A percentile compares a stretch with the other conserved stretches of the same genome.
These are phyloP conservation scores for Microstroma glucosiphilum DNA, from an alignment of 1,284 basidiomycete species.

Conservation along the genomic window DNA sequence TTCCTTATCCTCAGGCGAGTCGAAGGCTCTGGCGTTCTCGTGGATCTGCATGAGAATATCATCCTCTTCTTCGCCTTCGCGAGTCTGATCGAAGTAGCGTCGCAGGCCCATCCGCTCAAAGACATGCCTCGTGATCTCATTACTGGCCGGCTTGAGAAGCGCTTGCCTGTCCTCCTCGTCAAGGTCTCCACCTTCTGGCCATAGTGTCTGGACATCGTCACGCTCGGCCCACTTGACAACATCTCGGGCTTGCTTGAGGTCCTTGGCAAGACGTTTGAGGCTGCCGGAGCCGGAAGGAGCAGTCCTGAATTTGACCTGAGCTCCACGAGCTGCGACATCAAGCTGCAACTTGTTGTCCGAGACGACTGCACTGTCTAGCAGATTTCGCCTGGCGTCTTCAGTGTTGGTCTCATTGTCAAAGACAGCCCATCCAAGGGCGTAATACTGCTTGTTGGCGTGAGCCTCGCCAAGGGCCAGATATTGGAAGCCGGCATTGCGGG, in stretches of 20 bases:
- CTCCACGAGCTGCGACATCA: conserved; percentile 31
- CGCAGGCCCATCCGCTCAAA: conserved; percentile 4
- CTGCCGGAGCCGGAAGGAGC: conserved; percentile 37
- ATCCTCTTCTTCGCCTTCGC: conserved; percentile 8
- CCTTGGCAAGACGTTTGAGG: conserved; percentile 29
- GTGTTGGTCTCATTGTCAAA: conserved; percentile 24
- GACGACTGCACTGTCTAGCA: conserved; percentile 12
- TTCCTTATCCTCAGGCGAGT: neutral
- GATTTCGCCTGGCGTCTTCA: neutral
- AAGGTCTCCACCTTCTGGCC: neutral
- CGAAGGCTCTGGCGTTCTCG: neutral
- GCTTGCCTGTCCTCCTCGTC: neutral
- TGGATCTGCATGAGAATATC: neutral
- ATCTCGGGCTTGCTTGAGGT: conserved; percentile 32
- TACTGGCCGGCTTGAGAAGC: neutral
- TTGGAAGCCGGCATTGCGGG: conserved; percentile 30
- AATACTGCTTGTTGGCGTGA: conserved; percentile 32
- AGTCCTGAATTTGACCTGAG: conserved; percentile 32
- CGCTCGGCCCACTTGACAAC: conserved; percentile 27
- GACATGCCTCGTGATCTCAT: conserved; percentile 5
- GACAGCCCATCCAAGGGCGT: conserved; percentile 41
- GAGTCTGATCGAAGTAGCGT: neutral
- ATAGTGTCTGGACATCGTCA: conserved; percentile 33
- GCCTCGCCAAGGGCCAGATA: conserved; percentile 45
- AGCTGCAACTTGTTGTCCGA: conserved; percentile 35